Conservation (phyloP, 2,329 filamentous ascomycete genomes). For the Macrophomina tecta region DNA sequence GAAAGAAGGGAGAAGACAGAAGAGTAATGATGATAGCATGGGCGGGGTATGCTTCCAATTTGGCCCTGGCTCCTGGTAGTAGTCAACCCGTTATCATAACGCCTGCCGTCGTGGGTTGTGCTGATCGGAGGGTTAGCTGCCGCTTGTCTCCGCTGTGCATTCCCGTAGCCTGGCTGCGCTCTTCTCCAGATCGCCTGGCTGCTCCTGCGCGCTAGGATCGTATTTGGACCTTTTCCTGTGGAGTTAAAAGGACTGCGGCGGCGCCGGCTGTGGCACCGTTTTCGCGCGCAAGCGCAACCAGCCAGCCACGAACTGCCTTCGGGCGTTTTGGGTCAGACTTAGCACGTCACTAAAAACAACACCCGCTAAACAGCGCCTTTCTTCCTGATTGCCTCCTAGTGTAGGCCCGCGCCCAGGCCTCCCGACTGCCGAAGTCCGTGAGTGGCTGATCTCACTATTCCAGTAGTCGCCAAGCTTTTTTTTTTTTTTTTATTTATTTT, state of each 20-base stretch:
- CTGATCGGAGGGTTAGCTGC: no score
- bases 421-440: neutral
- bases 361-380: neutral
- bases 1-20: no score
- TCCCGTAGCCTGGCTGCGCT: no score
- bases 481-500: neutral
- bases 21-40: no score
- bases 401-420: neutral
- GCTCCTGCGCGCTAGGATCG: neutral
- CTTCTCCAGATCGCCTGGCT: neutral
- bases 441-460: neutral
- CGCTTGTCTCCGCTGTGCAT: no score
- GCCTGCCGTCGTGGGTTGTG: no score
- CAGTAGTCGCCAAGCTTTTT: neutral
- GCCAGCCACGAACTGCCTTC: constrained; percentile 2
- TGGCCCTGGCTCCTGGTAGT: no score
- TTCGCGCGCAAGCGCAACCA: neutral
- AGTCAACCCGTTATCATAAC: no score
- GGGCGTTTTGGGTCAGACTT: neutral
- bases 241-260: neutral
- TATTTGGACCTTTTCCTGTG: neutral
- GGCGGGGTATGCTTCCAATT: no score
- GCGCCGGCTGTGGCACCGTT: constrained; percentile 9
- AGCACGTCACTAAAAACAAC: neutral
- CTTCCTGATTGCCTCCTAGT: neutral